Evolutionary conservation across 192 early-diverging fungal genomes (phyloP).

Genomic region (Dissophora globulifera): DNA sequence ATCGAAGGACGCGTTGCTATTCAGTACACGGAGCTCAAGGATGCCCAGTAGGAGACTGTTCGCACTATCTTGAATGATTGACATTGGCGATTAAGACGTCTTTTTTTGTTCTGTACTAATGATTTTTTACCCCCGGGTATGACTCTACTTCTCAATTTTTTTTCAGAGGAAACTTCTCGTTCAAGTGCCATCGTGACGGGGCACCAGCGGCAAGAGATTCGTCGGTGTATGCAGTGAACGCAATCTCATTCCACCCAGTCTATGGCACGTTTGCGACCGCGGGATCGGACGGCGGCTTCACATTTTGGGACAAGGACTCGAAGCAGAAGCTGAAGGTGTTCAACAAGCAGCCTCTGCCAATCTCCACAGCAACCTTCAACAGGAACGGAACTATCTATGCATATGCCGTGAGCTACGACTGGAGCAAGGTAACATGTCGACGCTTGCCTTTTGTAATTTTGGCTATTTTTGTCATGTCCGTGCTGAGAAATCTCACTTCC

Average conservation of each 20-base stretch:
- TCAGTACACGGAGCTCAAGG: constrained; percentile 90
- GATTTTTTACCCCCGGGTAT: too few relatives aligned
- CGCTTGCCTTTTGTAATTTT: neutral
- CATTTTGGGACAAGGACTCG: constrained; percentile 97
- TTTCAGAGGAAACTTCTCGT: constrained; percentile 82
- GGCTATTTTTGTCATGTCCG: neutral
- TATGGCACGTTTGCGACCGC: constrained; percentile 94
- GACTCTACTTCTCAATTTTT: too few relatives aligned
- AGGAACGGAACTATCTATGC: constrained; percentile 89
- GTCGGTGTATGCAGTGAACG: constrained; percentile 77
- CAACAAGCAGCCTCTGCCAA: constrained; percentile 68
- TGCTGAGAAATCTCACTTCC: neutral
- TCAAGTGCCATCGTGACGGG: constrained; percentile 92
- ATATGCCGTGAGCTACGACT: constrained; percentile 91
- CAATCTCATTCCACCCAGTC: constrained; percentile 81
- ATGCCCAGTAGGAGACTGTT: constrained; percentile 65
- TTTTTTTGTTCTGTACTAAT: too few relatives aligned
- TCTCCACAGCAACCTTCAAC: constrained; percentile 82
- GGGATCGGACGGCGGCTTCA: constrained; percentile 87
- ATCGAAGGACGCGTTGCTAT: constrained; percentile 97
- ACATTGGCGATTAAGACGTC: too few relatives aligned
- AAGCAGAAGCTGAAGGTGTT: constrained; percentile 87
- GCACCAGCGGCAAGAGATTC: constrained; percentile 55
- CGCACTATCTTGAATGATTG: too few relatives aligned
- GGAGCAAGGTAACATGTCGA: constrained; percentile 67